Conservation (phyloP, 2,329 filamentous ascomycete genomes). For the Akanthomyces lecanii region DNA sequence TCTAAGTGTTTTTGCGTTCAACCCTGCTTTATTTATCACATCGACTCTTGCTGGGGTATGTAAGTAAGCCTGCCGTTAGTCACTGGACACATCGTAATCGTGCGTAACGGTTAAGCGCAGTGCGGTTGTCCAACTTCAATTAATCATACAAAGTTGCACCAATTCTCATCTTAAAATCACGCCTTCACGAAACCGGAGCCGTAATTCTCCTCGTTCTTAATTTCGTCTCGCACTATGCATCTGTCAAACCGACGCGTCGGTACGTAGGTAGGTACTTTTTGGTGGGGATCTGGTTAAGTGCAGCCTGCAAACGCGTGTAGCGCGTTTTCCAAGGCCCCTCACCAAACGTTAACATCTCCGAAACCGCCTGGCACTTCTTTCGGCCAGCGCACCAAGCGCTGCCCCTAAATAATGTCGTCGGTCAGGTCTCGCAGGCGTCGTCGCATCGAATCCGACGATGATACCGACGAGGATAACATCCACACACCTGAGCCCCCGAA, state of each 20-base stretch:
- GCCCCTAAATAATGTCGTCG: conserved; percentile 26
- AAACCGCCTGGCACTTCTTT: background rate
- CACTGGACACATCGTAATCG: too few species aligned
- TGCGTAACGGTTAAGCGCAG: too few species aligned
- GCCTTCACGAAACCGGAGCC: too few species aligned
- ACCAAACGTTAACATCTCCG: background rate
- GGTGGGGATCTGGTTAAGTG: conserved; percentile 13
- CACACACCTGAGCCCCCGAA: conserved; percentile 31
- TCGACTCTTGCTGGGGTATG: too few species aligned
- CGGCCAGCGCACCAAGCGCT: background rate
- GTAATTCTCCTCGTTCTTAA: too few species aligned
- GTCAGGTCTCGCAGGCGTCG: conserved; percentile 38
- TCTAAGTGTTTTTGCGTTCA: too few species aligned
- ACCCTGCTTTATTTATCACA: too few species aligned
- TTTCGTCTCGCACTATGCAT: background rate
- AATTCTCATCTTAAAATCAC: too few species aligned
- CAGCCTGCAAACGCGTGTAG: conserved; percentile 4
- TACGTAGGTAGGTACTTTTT: background rate
- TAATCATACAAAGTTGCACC: too few species aligned
- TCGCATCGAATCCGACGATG: conserved; percentile 39
- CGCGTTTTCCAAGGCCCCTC: conserved; percentile 9
- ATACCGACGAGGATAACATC: conserved; percentile 30
- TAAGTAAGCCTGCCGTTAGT: too few species aligned
- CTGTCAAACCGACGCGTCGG: background rate
- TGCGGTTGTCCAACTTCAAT: too few species aligned